A percentile compares a stretch with the other conserved stretches of the same genome.
phyloP scores from a whole-genome alignment of 495 filamentous ascomycete genomes.

The Hypoxylon subgilvum region DNA sequence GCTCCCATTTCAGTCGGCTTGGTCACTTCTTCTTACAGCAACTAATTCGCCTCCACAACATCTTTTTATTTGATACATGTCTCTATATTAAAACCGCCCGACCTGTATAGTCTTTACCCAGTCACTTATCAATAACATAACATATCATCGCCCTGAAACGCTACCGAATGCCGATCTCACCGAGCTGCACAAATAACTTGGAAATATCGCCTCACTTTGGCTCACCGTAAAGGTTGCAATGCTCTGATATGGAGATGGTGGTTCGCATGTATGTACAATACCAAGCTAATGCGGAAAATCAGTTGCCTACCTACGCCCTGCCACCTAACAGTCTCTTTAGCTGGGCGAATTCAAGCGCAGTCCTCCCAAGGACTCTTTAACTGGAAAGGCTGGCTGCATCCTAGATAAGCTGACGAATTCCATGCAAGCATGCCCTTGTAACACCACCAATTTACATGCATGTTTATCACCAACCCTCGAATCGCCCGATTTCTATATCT shows the following conservation, averaged over 20 bases:
- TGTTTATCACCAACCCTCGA: too few species aligned
- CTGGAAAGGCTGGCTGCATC: not conserved
- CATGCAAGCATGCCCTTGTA: not conserved
- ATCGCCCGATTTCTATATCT: too few species aligned
- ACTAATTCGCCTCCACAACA: not conserved
- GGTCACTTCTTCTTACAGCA: not conserved
- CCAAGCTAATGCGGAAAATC: not conserved
- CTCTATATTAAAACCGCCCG: not conserved
- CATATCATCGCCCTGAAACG: not conserved
- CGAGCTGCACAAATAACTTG: too few species aligned
- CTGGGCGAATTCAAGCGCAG: conserved; percentile 1
- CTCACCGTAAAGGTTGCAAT: not conserved
- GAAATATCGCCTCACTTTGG: conserved; percentile 1
- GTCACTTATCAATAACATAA: not conserved
- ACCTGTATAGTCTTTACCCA: not conserved
- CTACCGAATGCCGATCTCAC: not conserved
- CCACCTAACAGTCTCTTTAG: not conserved
- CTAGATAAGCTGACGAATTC: not conserved
- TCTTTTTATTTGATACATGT: too few species aligned
- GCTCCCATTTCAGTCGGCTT: not conserved
- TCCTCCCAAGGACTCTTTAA: not conserved
- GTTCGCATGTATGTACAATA: not conserved
- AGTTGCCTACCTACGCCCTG: too few species aligned
- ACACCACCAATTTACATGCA: too few species aligned
- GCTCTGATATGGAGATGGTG: not conserved